Conservation (phyloP, 2,329 filamentous ascomycete genomes). For the Ophiognomonia clavigignenti-juglandacearum region DNA sequence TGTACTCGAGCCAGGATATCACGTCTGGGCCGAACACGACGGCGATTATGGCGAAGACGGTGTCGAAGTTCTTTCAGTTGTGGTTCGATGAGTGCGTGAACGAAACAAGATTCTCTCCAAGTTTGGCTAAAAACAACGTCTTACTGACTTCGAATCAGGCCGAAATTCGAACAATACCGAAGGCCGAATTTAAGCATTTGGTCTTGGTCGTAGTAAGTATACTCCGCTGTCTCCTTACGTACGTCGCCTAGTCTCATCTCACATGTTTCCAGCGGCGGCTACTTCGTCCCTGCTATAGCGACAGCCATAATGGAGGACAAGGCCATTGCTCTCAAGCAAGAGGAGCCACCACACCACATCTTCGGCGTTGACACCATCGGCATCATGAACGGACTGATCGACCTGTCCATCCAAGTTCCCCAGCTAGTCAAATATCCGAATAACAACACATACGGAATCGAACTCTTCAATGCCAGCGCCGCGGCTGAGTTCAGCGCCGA, state of each 20-base stretch:
- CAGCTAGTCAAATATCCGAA: conserved; percentile 3
- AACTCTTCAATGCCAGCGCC: conserved; percentile 1
- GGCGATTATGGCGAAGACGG: background rate
- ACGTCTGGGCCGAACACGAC: background rate
- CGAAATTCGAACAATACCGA: conserved; percentile 3
- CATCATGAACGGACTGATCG: conserved; percentile 15
- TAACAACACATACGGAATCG: conserved; percentile 15
- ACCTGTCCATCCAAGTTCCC: conserved; percentile 7
- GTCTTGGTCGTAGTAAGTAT: conserved; percentile 15
- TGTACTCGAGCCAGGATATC: background rate
- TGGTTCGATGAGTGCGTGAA: conserved; percentile 3
- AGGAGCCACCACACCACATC: conserved; percentile 1
- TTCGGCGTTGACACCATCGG: conserved; percentile 14
- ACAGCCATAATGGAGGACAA: conserved; percentile 11
- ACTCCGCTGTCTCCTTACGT: too few species aligned
- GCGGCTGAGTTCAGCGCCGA: background rate
- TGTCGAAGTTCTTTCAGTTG: background rate
- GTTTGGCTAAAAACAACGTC: background rate
- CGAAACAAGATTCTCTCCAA: background rate
- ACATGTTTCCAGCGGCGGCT: conserved; percentile 15
- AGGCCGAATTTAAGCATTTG: background rate
- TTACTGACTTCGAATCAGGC: background rate
- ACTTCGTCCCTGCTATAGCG: conserved; percentile 17
- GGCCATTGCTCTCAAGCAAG: background rate
- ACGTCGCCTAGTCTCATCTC: background rate